phyloP scores from a whole-genome alignment of 1,139 yeast species.

The Protomyces macrosporus region DNA sequence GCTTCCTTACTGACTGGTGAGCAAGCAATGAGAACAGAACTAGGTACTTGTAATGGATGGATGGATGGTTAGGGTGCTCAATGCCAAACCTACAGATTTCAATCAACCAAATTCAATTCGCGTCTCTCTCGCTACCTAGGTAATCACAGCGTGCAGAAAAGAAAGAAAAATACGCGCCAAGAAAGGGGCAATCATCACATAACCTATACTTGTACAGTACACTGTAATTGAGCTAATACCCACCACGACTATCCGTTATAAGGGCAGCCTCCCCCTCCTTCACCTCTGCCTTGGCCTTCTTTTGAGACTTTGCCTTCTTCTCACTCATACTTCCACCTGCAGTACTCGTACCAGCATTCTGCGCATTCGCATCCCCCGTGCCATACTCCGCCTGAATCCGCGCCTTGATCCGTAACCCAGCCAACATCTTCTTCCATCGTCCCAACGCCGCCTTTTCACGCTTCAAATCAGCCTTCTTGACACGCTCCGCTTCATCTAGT shows the following conservation, averaged over 20 bases:
- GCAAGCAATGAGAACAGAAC: background rate
- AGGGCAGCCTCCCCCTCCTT: no score
- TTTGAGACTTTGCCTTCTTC: background rate
- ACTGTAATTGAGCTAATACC: background rate
- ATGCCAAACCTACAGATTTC: no score
- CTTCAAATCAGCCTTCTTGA: conserved; percentile 44
- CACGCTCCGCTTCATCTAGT: conserved; percentile 52
- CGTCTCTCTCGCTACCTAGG: no score
- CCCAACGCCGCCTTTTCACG: conserved; percentile 53
- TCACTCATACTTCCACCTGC: background rate
- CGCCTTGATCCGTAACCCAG: conserved; percentile 65
- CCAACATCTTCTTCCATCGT: conserved; percentile 68
- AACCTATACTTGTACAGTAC: no score
- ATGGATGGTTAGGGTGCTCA: background rate
- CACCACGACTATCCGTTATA: background rate
- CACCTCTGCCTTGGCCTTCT: background rate
- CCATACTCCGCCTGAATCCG: conserved; percentile 40
- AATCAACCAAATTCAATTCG: no score
- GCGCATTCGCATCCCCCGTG: background rate
- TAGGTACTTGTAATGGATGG: background rate
- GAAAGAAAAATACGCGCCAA: no score
- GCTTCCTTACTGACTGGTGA: no score
- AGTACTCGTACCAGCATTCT: background rate
- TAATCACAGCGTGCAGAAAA: no score
- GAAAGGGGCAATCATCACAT: no score